Conservation (phyloP, 179 eudicot species). For the Vitellaria paradoxa region DNA sequence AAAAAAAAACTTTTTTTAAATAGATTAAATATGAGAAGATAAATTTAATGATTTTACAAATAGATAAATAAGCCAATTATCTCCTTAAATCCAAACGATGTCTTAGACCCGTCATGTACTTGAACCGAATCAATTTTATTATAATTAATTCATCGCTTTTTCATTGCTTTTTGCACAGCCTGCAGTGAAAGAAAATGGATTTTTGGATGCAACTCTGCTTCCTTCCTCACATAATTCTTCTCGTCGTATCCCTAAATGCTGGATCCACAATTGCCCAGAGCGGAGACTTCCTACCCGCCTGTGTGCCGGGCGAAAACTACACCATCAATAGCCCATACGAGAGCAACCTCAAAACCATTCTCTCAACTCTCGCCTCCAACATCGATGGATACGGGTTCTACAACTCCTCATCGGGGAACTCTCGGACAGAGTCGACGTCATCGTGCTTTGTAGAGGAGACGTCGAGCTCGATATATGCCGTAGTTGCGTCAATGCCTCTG, state of each 20-base stretch:
- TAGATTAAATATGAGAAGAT: no score
- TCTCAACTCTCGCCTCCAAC: slow-evolving; percentile 22
- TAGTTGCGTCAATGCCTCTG: slow-evolving; percentile 18
- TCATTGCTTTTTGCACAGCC: no score
- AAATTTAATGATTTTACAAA: no score
- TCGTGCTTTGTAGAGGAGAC: slow-evolving; percentile 42
- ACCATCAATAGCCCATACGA: slow-evolving; percentile 19
- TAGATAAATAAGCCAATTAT: no score
- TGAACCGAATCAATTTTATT: no score
- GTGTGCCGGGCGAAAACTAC: slow-evolving; percentile 8
- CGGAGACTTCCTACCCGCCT: background rate
- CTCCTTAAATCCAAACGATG: no score
- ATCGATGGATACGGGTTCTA: slow-evolving; percentile 13
- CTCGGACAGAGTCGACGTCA: background rate
- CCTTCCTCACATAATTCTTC: background rate
- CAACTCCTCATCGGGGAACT: slow-evolving; percentile 2
- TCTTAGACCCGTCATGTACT: no score
- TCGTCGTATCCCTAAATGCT: background rate
- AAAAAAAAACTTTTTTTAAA: no score
- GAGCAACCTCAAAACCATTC: slow-evolving; percentile 31
- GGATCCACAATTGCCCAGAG: background rate
- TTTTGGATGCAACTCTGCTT: background rate
- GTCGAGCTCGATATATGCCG: slow-evolving; percentile 17
- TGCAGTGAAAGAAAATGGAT: no score
- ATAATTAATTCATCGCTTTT: no score